Evolutionary conservation across 129 eudicot genomes (phyloP), one percentile per base, ranked within the genome.

Genomic region (Artemisia tridentata): DNA sequence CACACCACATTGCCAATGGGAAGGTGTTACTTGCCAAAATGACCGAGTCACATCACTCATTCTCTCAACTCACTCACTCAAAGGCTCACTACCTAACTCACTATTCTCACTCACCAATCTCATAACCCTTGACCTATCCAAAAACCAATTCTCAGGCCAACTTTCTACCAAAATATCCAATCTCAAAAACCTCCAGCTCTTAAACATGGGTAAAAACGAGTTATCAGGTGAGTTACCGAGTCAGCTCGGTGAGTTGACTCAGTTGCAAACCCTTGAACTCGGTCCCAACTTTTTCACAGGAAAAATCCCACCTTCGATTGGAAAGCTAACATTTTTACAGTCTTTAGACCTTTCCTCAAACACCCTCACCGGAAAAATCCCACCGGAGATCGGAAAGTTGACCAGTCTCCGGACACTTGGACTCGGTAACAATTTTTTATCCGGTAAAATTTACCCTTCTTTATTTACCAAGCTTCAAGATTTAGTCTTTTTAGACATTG

Each of bases 321-420:
- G 88, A 1, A 80, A 73, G n/a, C 9, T 87, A 70, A 66, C 64
- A 10, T 13, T 27, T 6, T 78, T 90, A 46, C 31, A 72, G 18
- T 75, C 85, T 21, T 76, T 90, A 11, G 97, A 90, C 72, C 73
- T 90, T 16, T 83, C 91, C 7, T 91, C 87, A n/a, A 90, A 87
- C 48, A 55, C 82, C 0, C 58, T 90, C 3, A 17, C 83, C 50
- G 97, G 97, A 49, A 70, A 14, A 6, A 77, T 90, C 18, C 89
- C 91, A 2, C 65, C 77, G 52, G 83, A 79, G 60, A 27, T 90
- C 2, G 87, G 87, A 2, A 60, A 69, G 29, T 48, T 90, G 43
- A 31, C 61, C 17, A 71, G 51, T 9, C 73, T 90, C 55, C 72
- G 87, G 7, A 74, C 82, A 14, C 67, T 90, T 60, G 89, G 84